Percentiles rank a stretch among this genome's conserved stretches.
Conservation (phyloP, 257 asterid genomes). For the Gentiana straminea region DNA sequence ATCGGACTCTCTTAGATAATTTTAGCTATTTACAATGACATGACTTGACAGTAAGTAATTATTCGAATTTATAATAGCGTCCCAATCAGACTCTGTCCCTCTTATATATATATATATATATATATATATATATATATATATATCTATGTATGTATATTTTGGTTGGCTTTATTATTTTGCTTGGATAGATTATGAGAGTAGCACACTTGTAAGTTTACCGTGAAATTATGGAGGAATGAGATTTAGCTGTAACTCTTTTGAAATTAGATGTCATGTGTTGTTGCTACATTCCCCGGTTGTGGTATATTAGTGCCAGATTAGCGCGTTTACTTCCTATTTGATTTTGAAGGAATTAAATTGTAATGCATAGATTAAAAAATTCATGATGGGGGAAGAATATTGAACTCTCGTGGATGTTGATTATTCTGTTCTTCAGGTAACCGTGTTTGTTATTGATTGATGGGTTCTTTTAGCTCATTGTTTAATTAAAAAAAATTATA, state of each 20-base stretch:
- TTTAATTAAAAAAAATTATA: slow-evolving; percentile 8
- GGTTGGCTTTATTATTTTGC: no score
- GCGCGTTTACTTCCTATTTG: background rate
- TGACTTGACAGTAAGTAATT: no score
- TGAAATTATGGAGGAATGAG: no score
- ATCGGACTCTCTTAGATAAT: no score
- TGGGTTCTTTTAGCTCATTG: slow-evolving; percentile 11
- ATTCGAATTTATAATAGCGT: no score
- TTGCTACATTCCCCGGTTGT: background rate
- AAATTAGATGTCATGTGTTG: background rate
- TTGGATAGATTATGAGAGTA: no score
- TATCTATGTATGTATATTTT: no score
- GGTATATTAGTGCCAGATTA: slow-evolving; percentile 8
- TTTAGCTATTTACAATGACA: no score
- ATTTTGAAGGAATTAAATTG: slow-evolving; percentile 34
- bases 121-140: no score
- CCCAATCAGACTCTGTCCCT: no score
- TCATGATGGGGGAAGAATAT: slow-evolving; percentile 89
- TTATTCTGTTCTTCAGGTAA: slow-evolving; percentile 69
- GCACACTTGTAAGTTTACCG: background rate
- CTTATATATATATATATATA: no score
- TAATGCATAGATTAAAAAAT: slow-evolving; percentile 66
- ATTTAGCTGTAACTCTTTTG: no score
- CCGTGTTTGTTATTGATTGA: slow-evolving; percentile 36
- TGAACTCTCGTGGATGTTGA: slow-evolving; percentile 91